Conservation (phyloP, 1,284 basidiomycete genomes). For the Somion occarium region DNA sequence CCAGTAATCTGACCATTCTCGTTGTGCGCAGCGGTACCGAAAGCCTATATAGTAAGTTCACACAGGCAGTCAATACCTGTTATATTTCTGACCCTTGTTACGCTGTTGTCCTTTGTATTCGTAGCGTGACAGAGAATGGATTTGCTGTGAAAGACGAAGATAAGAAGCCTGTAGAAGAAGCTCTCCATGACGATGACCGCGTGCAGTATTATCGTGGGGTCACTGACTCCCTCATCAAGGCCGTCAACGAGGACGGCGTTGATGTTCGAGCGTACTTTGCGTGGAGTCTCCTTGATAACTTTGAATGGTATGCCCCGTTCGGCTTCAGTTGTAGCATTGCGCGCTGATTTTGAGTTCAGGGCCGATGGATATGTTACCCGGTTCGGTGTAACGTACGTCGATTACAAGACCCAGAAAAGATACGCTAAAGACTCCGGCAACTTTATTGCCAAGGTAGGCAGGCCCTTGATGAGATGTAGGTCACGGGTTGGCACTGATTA, state of each 20-base stretch:
- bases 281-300: constrained; percentile 72
- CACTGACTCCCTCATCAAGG: constrained; percentile 51
- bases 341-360: constrained; percentile 23
- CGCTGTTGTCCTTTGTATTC: background rate
- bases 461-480: background rate
- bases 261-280: constrained; percentile 68
- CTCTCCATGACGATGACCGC: constrained; percentile 60
- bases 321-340: background rate
- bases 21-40: constrained; percentile 45
- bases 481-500: too few relatives aligned
- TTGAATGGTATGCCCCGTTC: constrained; percentile 52
- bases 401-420: constrained; percentile 67
- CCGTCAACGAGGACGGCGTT: constrained; percentile 63
- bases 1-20: background rate
- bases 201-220: constrained; percentile 67
- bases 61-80: background rate
- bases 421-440: constrained; percentile 64
- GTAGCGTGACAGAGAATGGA: constrained; percentile 67
- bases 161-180: constrained; percentile 45
- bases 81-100: background rate
- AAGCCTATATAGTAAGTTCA: constrained; percentile 56
- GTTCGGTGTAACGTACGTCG: constrained; percentile 63
- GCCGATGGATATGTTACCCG: constrained; percentile 61
- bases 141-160: constrained; percentile 70
- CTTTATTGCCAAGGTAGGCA: constrained; percentile 40